Conservation (phyloP, 768 basidiomycete genomes). For the Leccinum boreale region DNA sequence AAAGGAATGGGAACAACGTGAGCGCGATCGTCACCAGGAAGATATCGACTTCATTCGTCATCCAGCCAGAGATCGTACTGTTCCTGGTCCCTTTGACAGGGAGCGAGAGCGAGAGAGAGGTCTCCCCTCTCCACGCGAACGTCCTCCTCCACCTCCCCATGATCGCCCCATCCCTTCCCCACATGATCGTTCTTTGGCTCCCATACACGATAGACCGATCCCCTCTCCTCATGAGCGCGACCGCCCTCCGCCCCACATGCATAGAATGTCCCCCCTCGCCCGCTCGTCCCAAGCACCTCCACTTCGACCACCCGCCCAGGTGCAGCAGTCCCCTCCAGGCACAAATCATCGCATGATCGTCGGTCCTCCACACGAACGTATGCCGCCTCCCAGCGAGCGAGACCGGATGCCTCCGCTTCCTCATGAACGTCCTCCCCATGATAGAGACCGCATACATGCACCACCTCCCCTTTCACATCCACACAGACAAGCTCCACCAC, state of each 20-base stretch:
- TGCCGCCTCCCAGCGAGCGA: constrained; percentile 21
- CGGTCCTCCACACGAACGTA: constrained; percentile 24
- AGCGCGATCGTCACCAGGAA: constrained; percentile 28
- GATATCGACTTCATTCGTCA: constrained; percentile 28
- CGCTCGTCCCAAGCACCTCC: constrained; percentile 15
- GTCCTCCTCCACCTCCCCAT: constrained; percentile 18
- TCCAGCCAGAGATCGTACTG: constrained; percentile 23
- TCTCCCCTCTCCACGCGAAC: constrained; percentile 25
- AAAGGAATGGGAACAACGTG: constrained; percentile 24
- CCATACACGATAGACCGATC: constrained; percentile 20
- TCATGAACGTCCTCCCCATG: constrained; percentile 23
- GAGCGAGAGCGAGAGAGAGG: constrained; percentile 25
- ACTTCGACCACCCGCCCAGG: constrained; percentile 9
- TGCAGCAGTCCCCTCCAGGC: constrained; percentile 27
- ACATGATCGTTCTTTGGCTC: constrained; percentile 21
- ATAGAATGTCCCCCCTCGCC: constrained; percentile 23
- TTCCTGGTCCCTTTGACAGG: constrained; percentile 21
- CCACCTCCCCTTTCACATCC: constrained; percentile 20
- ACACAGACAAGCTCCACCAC: constrained; percentile 16
- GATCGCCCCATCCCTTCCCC: constrained; percentile 20
- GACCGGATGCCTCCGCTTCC: constrained; percentile 23
- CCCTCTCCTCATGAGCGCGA: constrained; percentile 27
- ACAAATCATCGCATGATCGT: constrained; percentile 19
- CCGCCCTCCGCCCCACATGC: constrained; percentile 20
- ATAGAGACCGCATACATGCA: constrained; percentile 29